Base-by-base conservation (phyloP, 1,284 basidiomycete genomes). In the Rhodotorula mucilaginosa region DNA sequence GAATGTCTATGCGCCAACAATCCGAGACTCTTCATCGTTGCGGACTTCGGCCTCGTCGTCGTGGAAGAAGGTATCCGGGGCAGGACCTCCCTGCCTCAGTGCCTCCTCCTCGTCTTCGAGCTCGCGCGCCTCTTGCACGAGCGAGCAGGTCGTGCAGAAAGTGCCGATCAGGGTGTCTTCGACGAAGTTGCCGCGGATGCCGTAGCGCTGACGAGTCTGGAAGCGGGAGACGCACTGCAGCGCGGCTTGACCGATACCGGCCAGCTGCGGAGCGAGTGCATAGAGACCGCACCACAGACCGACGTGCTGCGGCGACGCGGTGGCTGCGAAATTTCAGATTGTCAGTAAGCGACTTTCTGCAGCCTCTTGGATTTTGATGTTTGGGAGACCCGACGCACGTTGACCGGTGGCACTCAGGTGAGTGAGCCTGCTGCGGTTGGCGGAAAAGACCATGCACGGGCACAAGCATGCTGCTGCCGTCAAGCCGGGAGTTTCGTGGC, bases 121-220 rank as follows among this genome's bases (percentile, higher is more conserved):
- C 61, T 76, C 74, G 46, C 74, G 70, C 6, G 51, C 58, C 34
- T 76, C 74, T 21, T 76, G 70, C 6, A 75, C 72, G 67, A 75
- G 71, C 16, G 71, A 65, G 65, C 74, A 75, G 3, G 72, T 48
- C 0, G 58, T 19, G 49, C 70, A 76, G 61, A 76, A 71, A 67
- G 57, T 46, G 69, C 74, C 69, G 23, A 75, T 48, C 7, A 76
- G 65, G 4, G 58, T 64, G 47, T 76, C 75, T 34, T 76, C 65
- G 47, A 74, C 62, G 3, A 56, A 31, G 57, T 72, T 68, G n/a
- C 75, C 75, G 0, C 73, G 61, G 18, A 76, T 63, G n/a, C 56
- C 69, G 64, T 76, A 76, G 4, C 75, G 51, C 57, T 69, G 39
- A 18, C 75, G 59, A 1, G 70, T 71, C 47, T 76, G 70, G 58